Evolutionary conservation across 495 filamentous ascomycete species (phyloP), one percentile per base, ranked within the genome.

Genomic region (Penicillium simplicissimum): DNA sequence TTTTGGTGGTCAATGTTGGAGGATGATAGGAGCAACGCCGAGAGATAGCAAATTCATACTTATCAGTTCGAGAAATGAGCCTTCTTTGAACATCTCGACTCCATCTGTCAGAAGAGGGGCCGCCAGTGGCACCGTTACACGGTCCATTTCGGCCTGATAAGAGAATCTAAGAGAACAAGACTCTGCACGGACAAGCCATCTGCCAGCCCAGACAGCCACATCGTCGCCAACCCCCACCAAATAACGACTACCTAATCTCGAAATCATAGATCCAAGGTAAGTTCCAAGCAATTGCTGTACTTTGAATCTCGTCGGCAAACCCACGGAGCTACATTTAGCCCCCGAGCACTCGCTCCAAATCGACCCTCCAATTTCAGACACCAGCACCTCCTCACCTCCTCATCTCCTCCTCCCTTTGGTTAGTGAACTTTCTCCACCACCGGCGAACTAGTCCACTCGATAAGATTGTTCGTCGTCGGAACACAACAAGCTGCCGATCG

Each of bases 401-500:
- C 42, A n/a, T 49, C 14, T 28, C 45, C 23, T 48, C 1, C 23
- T 8, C 11, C 8, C 4, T 31, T 31, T 31, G 21, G 42, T n/a
- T 49, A 28, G 23, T 14, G 28, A 31, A 4, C 3, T 31, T 49
- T 31, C 45, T 1, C 51, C 34, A 53, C 28, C 15, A 43, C 40
- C 49, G 49, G 49, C 49, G 35, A 52, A 25, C 13, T 33, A 34
- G 37, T 5, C 43, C 43, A 31, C 23, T 9, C 21, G 48, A 34
- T 37, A 47, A 58, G 42, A 10, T n/a, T 31, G 36, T 55, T 56
- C 28, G 15, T 52, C 51, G 33, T 36, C 38, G 23, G 40, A 42
- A n/a, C 5, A 19, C 17, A 21, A 8, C 19, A 35, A 40, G 25
- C 55, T 66, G 67, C 62, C 65, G 67, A 70, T 67, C 64, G 0